Percentiles rank a stretch among this genome's conserved stretches.
phyloP scores from a whole-genome alignment of 2,329 filamentous ascomycete genomes.

The Aotearoamyces nothofagi region DNA sequence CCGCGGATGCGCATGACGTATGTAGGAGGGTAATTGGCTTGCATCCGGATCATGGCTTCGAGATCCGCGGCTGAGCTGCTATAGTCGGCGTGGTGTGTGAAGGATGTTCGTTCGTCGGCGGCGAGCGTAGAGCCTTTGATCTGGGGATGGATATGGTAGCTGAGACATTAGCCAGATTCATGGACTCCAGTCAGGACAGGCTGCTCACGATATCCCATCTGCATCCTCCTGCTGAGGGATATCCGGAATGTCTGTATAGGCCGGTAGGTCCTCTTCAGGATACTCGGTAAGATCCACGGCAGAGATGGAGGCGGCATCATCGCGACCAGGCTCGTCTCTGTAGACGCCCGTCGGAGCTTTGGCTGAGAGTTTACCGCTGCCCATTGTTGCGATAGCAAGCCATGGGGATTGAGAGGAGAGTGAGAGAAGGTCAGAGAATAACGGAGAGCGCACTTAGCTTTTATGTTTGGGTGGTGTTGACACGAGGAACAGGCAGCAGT shows the following conservation, averaged over 20 bases:
- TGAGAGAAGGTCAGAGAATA: no score
- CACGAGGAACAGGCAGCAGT: no score
- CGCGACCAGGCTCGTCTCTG: slow-evolving; percentile 9
- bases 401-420: no score
- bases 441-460: no score
- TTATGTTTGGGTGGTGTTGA: no score
- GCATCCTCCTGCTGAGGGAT: background rate
- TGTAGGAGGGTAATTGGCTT: slow-evolving; percentile 13
- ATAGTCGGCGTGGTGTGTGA: slow-evolving; percentile 15
- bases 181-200: background rate
- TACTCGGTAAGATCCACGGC: slow-evolving; percentile 11
- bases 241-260: slow-evolving; percentile 7
- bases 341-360: slow-evolving; percentile 5
- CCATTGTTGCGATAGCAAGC: no score
- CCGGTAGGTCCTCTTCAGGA: slow-evolving; percentile 8
- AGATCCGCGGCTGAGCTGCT: slow-evolving; percentile 11
- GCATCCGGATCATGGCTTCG: slow-evolving; percentile 12
- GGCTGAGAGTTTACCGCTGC: no score
- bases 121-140: slow-evolving; percentile 14
- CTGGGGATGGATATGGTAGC: slow-evolving; percentile 8
- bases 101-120: slow-evolving; percentile 9
- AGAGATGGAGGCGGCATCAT: slow-evolving; percentile 12
- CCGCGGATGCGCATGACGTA: slow-evolving; percentile 18
- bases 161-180: slow-evolving; percentile 1
- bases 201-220: background rate